phyloP scores from a whole-genome alignment of 225 moss, liverwort and hornwort genomes.

The Lunularia cruciata region DNA sequence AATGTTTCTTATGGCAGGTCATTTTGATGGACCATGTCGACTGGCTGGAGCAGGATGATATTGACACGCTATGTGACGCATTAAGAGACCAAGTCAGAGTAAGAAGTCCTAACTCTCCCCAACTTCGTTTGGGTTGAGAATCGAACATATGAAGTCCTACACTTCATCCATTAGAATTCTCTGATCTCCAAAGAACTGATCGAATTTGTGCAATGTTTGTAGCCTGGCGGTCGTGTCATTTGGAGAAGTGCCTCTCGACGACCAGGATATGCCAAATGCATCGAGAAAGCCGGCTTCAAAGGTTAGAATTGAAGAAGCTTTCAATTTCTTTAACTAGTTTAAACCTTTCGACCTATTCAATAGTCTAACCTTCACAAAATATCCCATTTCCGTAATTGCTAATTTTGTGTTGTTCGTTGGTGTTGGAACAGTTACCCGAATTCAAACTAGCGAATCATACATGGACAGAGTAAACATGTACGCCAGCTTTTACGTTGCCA shows the following conservation, averaged over 20 bases:
- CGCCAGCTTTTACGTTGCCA: constrained; percentile 89
- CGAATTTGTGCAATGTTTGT: constrained; percentile 1
- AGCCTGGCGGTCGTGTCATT: constrained; percentile 97
- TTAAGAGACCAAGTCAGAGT: constrained; percentile 84
- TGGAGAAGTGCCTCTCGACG: constrained; percentile 97
- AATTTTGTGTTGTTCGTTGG: too few species aligned
- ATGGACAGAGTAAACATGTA: constrained; percentile 99
- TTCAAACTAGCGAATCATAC: constrained; percentile 84
- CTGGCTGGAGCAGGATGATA: constrained; percentile 87
- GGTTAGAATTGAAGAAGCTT: constrained; percentile 39
- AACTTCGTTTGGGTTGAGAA: too few species aligned
- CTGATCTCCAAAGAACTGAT: not conserved
- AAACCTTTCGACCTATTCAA: not conserved
- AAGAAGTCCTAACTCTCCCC: constrained; percentile 2
- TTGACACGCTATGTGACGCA: constrained; percentile 78
- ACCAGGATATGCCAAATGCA: constrained; percentile 78
- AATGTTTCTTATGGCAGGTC: constrained; percentile 45
- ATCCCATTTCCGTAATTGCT: not conserved
- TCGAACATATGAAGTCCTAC: too few species aligned
- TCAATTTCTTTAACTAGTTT: not conserved
- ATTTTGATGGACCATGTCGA: constrained; percentile 99
- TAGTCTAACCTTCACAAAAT: not conserved
- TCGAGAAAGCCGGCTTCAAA: constrained; percentile 79
- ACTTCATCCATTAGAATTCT: not conserved
- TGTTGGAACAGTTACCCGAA: constrained; percentile 56